Percentiles rank a stretch among this genome's conserved stretches.
These are phyloP conservation scores for Botrytis byssoidea DNA, from an alignment of 2,329 filamentous ascomycete species.

Conservation along the genomic window DNA sequence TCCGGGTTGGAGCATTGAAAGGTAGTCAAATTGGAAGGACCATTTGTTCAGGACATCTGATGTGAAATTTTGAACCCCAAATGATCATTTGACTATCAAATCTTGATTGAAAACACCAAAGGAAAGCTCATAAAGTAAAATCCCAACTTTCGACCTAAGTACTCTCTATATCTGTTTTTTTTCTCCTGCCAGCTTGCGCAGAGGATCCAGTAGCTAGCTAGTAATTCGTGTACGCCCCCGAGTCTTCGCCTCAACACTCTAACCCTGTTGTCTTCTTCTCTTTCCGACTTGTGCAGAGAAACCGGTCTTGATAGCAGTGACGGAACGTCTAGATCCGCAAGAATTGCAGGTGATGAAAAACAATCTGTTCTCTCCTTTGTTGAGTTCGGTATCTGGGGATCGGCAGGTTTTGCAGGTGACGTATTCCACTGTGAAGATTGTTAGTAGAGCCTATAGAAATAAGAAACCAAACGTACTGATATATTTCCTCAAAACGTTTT, in stretches of 20 bases:
- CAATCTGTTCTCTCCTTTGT: slow-evolving; percentile 97
- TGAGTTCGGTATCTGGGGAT: slow-evolving; percentile 90
- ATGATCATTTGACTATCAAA: not conserved
- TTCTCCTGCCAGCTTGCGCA: not conserved
- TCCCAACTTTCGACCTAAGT: not conserved
- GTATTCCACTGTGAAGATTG: slow-evolving; percentile 66
- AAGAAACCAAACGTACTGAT: slow-evolving; percentile 65
- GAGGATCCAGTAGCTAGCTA: not conserved
- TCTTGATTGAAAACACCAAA: not conserved
- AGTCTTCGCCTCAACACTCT: slow-evolving; percentile 39
- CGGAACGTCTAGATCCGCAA: slow-evolving; percentile 77
- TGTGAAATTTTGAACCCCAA: not conserved
- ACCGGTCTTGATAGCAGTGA: slow-evolving; percentile 99
- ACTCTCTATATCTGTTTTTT: not conserved
- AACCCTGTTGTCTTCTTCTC: slow-evolving; percentile 91
- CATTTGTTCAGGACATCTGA: not conserved
- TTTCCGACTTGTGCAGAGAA: slow-evolving; percentile 99
- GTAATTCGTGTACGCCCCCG: not conserved
- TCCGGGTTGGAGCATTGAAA: not conserved
- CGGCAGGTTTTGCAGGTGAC: slow-evolving; percentile 99
- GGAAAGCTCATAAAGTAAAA: not conserved
- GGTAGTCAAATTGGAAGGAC: not conserved
- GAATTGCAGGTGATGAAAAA: slow-evolving; percentile 99
- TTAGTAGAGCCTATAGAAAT: slow-evolving; percentile 28
- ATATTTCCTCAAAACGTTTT: slow-evolving; percentile 93